These are phyloP conservation scores for Vigna mungo DNA, from an alignment of 306 rosid genomes.

Conservation along the genomic window DNA sequence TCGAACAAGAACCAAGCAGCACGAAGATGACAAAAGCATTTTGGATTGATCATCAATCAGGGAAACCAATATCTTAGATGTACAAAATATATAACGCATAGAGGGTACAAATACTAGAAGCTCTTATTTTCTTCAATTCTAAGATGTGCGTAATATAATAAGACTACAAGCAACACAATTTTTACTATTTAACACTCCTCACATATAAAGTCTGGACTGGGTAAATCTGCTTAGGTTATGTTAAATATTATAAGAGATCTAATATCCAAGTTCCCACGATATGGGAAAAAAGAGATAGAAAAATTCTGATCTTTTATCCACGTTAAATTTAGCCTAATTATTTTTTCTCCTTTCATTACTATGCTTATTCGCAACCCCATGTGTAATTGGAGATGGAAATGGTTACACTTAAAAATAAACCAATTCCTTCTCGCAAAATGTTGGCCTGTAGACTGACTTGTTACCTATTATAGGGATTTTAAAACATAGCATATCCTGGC, in stretches of 20 bases:
- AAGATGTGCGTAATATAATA: background rate
- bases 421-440: background rate
- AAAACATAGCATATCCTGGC: background rate
- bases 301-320: background rate
- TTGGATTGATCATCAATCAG: constrained; percentile 1
- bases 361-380: background rate
- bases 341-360: constrained; percentile 7
- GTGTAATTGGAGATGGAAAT: background rate
- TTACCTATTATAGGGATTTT: background rate
- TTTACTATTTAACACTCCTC: background rate
- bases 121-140: constrained; percentile 22
- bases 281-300: background rate
- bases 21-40: constrained; percentile 4
- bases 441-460: background rate
- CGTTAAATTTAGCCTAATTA: background rate
- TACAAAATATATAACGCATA: background rate
- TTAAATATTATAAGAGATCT: background rate
- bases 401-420: background rate
- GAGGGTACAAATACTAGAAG: background rate
- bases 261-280: constrained; percentile 5
- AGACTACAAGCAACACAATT: background rate
- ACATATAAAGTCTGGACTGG: background rate
- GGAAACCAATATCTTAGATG: background rate
- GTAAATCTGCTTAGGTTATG: background rate
- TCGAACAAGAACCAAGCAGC: background rate